Conservation (phyloP, 805 yeast species). For the Tetrapisispora nanseiensis region DNA sequence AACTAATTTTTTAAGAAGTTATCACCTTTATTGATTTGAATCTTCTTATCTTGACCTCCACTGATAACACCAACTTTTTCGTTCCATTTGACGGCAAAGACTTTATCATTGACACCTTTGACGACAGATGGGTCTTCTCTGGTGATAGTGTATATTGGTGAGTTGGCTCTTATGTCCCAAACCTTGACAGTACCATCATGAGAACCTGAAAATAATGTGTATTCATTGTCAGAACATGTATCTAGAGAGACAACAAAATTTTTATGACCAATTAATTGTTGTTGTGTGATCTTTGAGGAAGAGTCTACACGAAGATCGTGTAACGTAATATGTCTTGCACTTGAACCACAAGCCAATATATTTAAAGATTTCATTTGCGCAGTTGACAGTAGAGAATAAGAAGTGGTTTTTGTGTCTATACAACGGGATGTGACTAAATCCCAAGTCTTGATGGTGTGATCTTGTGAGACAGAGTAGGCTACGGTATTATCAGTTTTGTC, state of each 20-base stretch:
- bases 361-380: conserved; percentile 57
- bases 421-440: conserved; percentile 80
- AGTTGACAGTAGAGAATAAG: conserved; percentile 72
- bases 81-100: conserved; percentile 84
- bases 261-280: conserved; percentile 78
- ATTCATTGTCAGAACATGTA: conserved; percentile 65
- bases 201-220: conserved; percentile 83
- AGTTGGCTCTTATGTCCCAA: conserved; percentile 89
- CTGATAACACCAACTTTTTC: conserved; percentile 69
- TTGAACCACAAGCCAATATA: conserved; percentile 84
- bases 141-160: conserved; percentile 70
- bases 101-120: conserved; percentile 47
- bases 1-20: conserved; percentile 22
- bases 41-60: conserved; percentile 90
- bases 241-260: conserved; percentile 80
- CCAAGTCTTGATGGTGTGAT: conserved; percentile 94
- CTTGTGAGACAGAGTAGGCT: conserved; percentile 90
- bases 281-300: conserved; percentile 50
- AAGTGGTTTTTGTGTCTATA: conserved; percentile 81
- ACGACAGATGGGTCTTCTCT: conserved; percentile 47
- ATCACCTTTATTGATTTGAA: conserved; percentile 63
- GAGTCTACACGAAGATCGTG: conserved; percentile 77
- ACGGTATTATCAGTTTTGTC: conserved; percentile 67
- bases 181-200: conserved; percentile 92
- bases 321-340: conserved; percentile 92